phyloP scores from a whole-genome alignment of 2,329 filamentous ascomycete species.

The Aspergillus ustus region DNA sequence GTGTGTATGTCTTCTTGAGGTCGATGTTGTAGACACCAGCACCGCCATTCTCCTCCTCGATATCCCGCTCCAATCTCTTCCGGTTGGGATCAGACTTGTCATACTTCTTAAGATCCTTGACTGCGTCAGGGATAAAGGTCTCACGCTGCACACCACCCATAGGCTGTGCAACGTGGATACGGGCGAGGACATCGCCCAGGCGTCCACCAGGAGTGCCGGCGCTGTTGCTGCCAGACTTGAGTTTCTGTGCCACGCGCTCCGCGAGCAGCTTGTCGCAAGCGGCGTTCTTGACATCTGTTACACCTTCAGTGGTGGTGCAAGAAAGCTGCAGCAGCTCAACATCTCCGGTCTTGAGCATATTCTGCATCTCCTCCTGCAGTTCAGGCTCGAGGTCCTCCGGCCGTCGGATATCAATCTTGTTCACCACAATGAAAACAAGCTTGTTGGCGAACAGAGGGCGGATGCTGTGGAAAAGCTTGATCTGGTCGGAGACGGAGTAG shows the following conservation, averaged over 20 bases:
- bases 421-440: slow-evolving; percentile 93
- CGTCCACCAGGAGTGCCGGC: slow-evolving; percentile 77
- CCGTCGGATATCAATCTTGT: slow-evolving; percentile 93
- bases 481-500: slow-evolving; percentile 90
- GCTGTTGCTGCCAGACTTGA: slow-evolving; percentile 83
- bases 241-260: slow-evolving; percentile 90
- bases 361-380: slow-evolving; percentile 76
- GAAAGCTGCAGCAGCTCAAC: slow-evolving; percentile 92
- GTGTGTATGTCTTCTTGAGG: slow-evolving; percentile 82
- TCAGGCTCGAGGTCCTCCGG: slow-evolving; percentile 85
- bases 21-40: slow-evolving; percentile 96
- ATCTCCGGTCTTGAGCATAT: slow-evolving; percentile 81
- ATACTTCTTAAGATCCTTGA: slow-evolving; percentile 82
- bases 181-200: slow-evolving; percentile 84
- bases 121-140: slow-evolving; percentile 84
- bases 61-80: slow-evolving; percentile 77
- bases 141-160: slow-evolving; percentile 79
- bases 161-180: slow-evolving; percentile 97
- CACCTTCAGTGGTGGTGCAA: slow-evolving; percentile 91
- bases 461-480: slow-evolving; percentile 93
- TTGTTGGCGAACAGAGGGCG: slow-evolving; percentile 98
- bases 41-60: slow-evolving; percentile 90
- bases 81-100: slow-evolving; percentile 87
- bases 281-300: slow-evolving; percentile 92
- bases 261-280: slow-evolving; percentile 92